phyloP scores from a whole-genome alignment of 495 filamentous ascomycete species.

The Hypomontagnella monticulosa region DNA sequence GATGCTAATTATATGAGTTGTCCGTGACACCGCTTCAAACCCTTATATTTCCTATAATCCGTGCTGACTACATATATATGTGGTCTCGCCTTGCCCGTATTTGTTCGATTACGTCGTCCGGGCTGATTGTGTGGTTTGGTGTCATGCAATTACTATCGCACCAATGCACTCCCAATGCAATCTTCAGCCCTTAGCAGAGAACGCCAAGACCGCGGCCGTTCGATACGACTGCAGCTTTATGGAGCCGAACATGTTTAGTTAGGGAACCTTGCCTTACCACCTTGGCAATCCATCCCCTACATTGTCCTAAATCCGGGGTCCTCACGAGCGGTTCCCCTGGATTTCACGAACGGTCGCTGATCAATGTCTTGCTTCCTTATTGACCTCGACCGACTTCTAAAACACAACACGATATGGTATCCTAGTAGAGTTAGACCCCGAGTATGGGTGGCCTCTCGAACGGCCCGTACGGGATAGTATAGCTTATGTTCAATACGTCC shows the following conservation, averaged over 20 bases:
- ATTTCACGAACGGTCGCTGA: not conserved
- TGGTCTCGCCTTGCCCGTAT: not conserved
- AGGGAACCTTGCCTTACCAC: no score
- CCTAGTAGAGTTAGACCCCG: no score
- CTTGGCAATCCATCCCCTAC: conserved; percentile 9
- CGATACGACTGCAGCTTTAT: conserved; percentile 20
- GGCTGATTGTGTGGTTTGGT: not conserved
- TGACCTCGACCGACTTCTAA: no score
- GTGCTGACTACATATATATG: conserved; percentile 10
- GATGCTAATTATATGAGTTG: no score
- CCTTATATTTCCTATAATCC: no score
- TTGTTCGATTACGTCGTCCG: conserved; percentile 6
- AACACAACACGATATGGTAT: not conserved
- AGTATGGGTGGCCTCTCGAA: no score
- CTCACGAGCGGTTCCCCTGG: no score
- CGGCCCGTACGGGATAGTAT: not conserved
- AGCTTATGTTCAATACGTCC: not conserved
- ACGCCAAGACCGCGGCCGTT: conserved; percentile 14
- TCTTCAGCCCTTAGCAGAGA: conserved; percentile 19
- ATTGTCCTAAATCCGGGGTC: no score
- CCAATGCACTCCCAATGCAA: conserved; percentile 12
- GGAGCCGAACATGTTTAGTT: not conserved
- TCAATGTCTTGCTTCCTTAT: not conserved
- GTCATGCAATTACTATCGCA: conserved; percentile 31
- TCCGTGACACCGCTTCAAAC: no score